Base-by-base conservation (phyloP, 106 monocot genomes). In the Dioscorea alata region DNA sequence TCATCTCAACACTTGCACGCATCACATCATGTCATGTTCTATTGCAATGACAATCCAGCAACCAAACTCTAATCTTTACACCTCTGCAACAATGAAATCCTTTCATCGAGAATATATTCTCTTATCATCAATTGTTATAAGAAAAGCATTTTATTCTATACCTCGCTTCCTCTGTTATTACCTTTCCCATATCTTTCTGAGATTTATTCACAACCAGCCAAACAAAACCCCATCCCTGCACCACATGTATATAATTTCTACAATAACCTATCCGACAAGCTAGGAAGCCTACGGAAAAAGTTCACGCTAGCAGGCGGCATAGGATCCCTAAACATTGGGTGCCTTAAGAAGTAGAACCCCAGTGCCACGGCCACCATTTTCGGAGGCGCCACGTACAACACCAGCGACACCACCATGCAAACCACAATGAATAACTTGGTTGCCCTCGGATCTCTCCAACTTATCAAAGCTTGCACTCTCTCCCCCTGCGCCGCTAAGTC, bases 401-500 rank as follows among this genome's bases (percentile, higher is more conserved):
- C 82, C 12, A 92, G 25, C 20, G 92, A 81, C 70, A 84, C 83
- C 2, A 69, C 74, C 31, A 89, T 67, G 74, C 92, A 97, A 21
- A 71, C 76, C 19, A 80, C 92, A 53, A 97, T 85, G 78, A 97
- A 97, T 1, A 97, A 68, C 86, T 76, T 82, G 1, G 92, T 97
- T 8, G 96, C 96, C 33, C 92, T 69, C 22, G 96, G 96, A 52
- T 97, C 96, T 59, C 86, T 73, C 96, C 96, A 97, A 74, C 89
- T 86, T 48, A 97, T 89, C 86, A 97, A 67, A 21, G 96, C 96
- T 78, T 97, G 96, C 49, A 92, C 72, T 69, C 96, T 72, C 79
- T 97, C 96, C 60, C 96, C 96, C 66, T 97, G 96, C 51, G 96
- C 96, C 50, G 96, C 96, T 33, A 97, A 60, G 78, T 97, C 96